Evolutionary conservation across 2,329 filamentous ascomycete species (phyloP).

Genomic region (Pseudogymnoascus verrucosus): DNA sequence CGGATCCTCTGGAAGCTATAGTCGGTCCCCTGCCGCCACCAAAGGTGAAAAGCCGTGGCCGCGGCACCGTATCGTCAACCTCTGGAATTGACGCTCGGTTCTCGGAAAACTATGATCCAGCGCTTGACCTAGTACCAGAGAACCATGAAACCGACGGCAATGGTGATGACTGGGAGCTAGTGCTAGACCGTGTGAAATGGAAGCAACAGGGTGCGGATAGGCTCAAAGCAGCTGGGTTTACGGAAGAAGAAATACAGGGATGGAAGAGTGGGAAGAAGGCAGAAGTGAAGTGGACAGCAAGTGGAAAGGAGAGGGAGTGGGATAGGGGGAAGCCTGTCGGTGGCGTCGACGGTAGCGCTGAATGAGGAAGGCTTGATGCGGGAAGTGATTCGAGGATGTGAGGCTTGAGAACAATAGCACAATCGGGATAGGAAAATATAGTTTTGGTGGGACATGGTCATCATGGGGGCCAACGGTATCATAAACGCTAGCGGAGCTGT

Average conservation of each 20-base stretch:
- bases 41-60: conserved; percentile 51
- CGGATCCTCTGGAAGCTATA: conserved; percentile 67
- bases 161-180: conserved; percentile 69
- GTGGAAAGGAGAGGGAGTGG: conserved; percentile 48
- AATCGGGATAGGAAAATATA: neutral
- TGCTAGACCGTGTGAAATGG: conserved; percentile 74
- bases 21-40: conserved; percentile 64
- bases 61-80: conserved; percentile 53
- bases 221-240: conserved; percentile 70
- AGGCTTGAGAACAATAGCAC: neutral
- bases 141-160: conserved; percentile 38
- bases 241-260: conserved; percentile 62
- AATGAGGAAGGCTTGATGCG: neutral
- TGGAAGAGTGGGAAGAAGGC: conserved; percentile 55
- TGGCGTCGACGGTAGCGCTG: neutral
- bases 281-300: conserved; percentile 62
- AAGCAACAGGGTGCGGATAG: conserved; percentile 67
- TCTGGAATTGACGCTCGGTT: conserved; percentile 77
- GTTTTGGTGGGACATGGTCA: neutral
- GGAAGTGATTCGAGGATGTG: neutral
- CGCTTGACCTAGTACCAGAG: conserved; percentile 38
- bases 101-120: conserved; percentile 53
- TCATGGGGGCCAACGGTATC: neutral
- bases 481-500: neutral
- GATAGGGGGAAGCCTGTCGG: conserved; percentile 48